Evolutionary conservation across 208 protist genomes (phyloP).

Genomic region (Porcisia hertigi): DNA sequence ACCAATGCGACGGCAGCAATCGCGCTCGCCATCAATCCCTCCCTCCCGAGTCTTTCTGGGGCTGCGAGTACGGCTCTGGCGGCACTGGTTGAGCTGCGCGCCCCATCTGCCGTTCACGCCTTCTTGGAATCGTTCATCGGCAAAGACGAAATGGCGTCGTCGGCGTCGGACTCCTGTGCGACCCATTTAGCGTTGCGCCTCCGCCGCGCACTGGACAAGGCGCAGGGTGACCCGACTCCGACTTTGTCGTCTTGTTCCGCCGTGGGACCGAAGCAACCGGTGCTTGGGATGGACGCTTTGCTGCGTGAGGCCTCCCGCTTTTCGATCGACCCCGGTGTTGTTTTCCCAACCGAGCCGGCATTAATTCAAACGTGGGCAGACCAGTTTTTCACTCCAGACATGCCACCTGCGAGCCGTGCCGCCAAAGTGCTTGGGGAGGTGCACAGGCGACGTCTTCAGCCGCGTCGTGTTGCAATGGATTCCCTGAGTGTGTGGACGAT

Average conservation of each 20-base stretch:
- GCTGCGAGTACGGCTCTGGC: constrained; percentile 42
- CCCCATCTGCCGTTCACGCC: constrained; percentile 36
- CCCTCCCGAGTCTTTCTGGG: constrained; percentile 47
- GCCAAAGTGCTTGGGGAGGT: constrained; percentile 32
- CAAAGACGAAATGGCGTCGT: constrained; percentile 45
- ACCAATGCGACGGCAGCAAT: constrained; percentile 44
- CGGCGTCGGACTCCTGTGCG: constrained; percentile 54
- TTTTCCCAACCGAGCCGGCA: constrained; percentile 55
- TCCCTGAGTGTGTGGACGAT: constrained; percentile 62
- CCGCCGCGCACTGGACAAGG: constrained; percentile 17
- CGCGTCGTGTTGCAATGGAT: constrained; percentile 54
- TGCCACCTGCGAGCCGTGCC: constrained; percentile 36
- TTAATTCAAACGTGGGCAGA: constrained; percentile 56
- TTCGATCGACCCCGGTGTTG: constrained; percentile 56
- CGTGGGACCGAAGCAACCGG: no score
- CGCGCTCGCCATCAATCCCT: constrained; percentile 53
- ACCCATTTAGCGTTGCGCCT: constrained; percentile 66
- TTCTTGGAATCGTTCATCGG: constrained; percentile 61
- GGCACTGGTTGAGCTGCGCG: constrained; percentile 47
- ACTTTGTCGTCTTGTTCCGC: neutral
- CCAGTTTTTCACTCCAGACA: constrained; percentile 29
- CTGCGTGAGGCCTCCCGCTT: constrained; percentile 39
- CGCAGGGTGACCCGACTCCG: neutral
- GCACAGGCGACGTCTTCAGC: constrained; percentile 36
- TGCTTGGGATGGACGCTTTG: neutral